phyloP scores from a whole-genome alignment of 2,329 filamentous ascomycete genomes.

The Albifimbria verrucaria region DNA sequence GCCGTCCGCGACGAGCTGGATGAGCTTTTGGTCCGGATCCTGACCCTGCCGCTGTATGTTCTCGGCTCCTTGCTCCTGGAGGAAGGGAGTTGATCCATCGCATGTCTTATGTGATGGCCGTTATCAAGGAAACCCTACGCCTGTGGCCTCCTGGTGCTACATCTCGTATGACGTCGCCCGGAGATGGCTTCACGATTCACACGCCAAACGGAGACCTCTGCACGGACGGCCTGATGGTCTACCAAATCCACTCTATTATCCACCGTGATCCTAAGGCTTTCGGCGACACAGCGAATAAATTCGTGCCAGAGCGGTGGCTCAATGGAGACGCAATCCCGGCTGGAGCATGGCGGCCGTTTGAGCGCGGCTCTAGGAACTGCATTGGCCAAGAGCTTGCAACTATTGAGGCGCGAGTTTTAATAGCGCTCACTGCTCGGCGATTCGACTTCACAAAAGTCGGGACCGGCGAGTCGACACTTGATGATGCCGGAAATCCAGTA shows the following conservation, averaged over 20 bases:
- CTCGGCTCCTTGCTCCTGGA: slow-evolving; percentile 12
- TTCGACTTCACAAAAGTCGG: not conserved
- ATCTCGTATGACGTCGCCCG: slow-evolving; percentile 19
- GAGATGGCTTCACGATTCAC: slow-evolving; percentile 11
- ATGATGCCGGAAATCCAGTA: not conserved
- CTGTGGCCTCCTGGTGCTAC: slow-evolving; percentile 27
- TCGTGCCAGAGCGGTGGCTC: slow-evolving; percentile 37
- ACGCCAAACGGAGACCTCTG: slow-evolving; percentile 12
- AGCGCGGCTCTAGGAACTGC: not conserved
- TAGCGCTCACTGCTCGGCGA: not conserved
- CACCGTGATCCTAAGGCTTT: slow-evolving; percentile 30
- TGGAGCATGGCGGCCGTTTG: not conserved
- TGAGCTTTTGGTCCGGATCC: slow-evolving; percentile 27
- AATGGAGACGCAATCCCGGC: not conserved
- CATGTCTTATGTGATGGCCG: slow-evolving; percentile 32
- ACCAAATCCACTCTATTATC: slow-evolving; percentile 28
- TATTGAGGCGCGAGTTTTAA: not conserved
- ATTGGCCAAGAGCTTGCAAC: not conserved
- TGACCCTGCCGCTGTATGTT: slow-evolving; percentile 9
- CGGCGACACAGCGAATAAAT: slow-evolving; percentile 30
- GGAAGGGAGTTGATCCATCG: slow-evolving; percentile 24
- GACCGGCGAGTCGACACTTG: not conserved
- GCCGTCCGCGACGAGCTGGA: slow-evolving; percentile 32
- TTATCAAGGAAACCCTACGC: slow-evolving; percentile 35
- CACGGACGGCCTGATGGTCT: slow-evolving; percentile 32